Percentiles rank a stretch among this genome's conserved stretches.
Conservation (phyloP, 495 filamentous ascomycete genomes). For the Mycothermus thermophilus region DNA sequence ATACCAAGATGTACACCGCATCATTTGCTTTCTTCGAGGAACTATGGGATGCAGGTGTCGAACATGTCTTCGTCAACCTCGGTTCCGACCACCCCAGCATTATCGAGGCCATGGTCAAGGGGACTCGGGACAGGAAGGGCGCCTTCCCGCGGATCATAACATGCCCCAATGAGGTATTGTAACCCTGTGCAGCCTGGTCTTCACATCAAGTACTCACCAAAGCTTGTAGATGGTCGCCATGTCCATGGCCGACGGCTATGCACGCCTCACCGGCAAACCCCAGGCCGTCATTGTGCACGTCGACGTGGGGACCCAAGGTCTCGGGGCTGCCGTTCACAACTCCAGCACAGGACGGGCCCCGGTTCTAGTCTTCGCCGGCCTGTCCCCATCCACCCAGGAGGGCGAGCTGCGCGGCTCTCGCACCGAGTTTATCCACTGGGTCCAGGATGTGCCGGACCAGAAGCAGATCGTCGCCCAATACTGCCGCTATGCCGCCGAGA, state of each 20-base stretch:
- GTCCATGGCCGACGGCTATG: constrained; percentile 93
- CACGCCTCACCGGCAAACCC: constrained; percentile 68
- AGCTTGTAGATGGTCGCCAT: constrained; percentile 76
- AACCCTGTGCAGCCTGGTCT: neutral
- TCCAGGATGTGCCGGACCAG: constrained; percentile 92
- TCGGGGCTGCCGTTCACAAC: constrained; percentile 84
- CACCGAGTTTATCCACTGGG: constrained; percentile 96
- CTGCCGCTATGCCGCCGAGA: constrained; percentile 80
- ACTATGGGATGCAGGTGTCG: constrained; percentile 81
- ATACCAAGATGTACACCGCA: constrained; percentile 35
- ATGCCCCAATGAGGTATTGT: constrained; percentile 76
- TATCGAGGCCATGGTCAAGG: constrained; percentile 92
- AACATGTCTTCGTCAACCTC: constrained; percentile 85
- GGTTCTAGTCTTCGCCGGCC: constrained; percentile 79
- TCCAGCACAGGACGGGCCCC: constrained; percentile 74
- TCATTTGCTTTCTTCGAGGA: constrained; percentile 86
- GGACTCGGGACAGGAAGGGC: constrained; percentile 46
- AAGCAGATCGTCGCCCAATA: constrained; percentile 86
- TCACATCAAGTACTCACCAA: constrained; percentile 3
- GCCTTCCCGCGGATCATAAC: constrained; percentile 80
- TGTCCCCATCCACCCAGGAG: constrained; percentile 81
- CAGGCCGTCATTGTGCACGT: constrained; percentile 94
- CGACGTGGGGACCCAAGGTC: constrained; percentile 86
- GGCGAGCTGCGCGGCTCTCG: constrained; percentile 79
- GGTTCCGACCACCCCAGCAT: constrained; percentile 90